Conservation (phyloP, 371 early-diverging fungal species). For the Actinomucor elegans region DNA sequence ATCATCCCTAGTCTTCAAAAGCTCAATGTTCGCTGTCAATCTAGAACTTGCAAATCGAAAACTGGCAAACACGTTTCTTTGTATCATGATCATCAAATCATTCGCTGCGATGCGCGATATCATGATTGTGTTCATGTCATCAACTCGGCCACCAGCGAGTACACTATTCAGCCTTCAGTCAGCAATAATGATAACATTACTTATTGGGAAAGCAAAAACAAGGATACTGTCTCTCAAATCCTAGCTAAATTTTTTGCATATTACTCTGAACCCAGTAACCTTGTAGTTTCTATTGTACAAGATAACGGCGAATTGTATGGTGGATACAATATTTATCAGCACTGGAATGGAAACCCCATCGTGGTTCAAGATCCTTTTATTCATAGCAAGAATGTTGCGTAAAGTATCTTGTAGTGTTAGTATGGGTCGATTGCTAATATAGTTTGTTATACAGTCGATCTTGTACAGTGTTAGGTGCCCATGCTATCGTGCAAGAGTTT, state of each 20-base stretch:
- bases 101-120: slow-evolving; percentile 13
- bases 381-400: slow-evolving; percentile 20
- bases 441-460: too few relatives aligned
- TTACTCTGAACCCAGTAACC: slow-evolving; percentile 51
- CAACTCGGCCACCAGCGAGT: background rate
- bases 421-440: too few relatives aligned
- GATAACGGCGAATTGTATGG: slow-evolving; percentile 42
- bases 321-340: slow-evolving; percentile 55
- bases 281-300: background rate
- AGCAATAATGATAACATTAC: background rate
- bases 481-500: slow-evolving; percentile 10
- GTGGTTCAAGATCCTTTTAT: slow-evolving; percentile 28
- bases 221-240: slow-evolving; percentile 48
- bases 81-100: background rate
- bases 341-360: background rate
- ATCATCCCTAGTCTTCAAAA: slow-evolving; percentile 24
- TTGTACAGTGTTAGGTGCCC: slow-evolving; percentile 2
- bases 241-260: slow-evolving; percentile 62
- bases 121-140: slow-evolving; percentile 18
- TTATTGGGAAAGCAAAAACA: slow-evolving; percentile 44
- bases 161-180: background rate
- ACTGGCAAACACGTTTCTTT: background rate
- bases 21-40: background rate
- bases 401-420: background rate
- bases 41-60: slow-evolving; percentile 1